Evolutionary conservation across 345 rosid species (phyloP).

Genomic region (Eucalyptus regnans): DNA sequence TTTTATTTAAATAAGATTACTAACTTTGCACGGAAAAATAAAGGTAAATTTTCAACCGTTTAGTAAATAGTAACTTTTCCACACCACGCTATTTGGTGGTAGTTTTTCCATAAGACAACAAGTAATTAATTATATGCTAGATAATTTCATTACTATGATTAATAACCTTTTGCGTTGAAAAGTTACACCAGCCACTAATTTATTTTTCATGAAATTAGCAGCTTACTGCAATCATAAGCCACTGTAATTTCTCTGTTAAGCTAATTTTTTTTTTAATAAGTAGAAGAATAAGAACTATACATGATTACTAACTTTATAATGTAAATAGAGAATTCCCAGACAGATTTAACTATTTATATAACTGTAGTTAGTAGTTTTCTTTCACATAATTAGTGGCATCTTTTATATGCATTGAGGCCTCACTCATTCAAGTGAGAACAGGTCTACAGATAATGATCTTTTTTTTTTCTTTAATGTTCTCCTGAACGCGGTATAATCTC

Average conservation of each 20-base stretch:
- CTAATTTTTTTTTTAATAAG: not conserved
- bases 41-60: not conserved
- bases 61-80: not conserved
- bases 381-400: not conserved
- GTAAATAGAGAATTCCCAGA: not conserved
- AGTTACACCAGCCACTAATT: not conserved
- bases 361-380: not conserved
- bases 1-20: not conserved
- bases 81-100: not conserved
- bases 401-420: not conserved
- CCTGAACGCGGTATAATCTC: accelerated
- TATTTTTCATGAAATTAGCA: not conserved
- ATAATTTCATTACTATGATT: not conserved
- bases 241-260: not conserved
- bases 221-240: not conserved
- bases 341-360: not conserved
- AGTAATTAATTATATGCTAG: not conserved
- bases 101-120: not conserved
- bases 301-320: not conserved
- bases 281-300: not conserved
- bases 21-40: not conserved
- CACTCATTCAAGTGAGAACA: not conserved
- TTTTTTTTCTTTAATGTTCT: not conserved
- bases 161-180: not conserved
- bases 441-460: not conserved